Percentiles rank a stretch among this genome's conserved stretches.
These are phyloP conservation scores for Aspergillus thermomutatus DNA, from an alignment of 2,329 filamentous ascomycete genomes.

Conservation along the genomic window DNA sequence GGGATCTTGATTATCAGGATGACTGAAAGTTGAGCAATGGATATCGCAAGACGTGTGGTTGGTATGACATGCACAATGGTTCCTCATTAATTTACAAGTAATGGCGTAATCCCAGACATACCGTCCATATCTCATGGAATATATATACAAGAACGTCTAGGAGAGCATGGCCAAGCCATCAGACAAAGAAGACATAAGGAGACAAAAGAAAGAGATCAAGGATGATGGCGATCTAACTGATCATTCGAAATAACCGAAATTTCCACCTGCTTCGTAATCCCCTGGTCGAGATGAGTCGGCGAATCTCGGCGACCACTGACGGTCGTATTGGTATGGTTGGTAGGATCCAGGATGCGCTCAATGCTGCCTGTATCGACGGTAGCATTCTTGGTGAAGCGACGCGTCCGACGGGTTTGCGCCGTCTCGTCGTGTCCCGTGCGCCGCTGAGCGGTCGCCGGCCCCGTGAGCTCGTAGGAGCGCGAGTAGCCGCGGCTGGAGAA, in stretches of 20 bases:
- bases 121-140: background rate
- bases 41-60: too few species aligned
- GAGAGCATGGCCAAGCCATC: too few species aligned
- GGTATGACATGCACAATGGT: background rate
- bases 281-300: slow-evolving; percentile 7
- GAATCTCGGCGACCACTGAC: slow-evolving; percentile 8
- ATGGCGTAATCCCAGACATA: background rate
- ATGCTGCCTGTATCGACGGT: slow-evolving; percentile 22
- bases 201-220: background rate
- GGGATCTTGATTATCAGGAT: too few species aligned
- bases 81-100: background rate
- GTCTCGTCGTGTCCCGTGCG: slow-evolving; percentile 16
- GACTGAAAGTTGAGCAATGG: too few species aligned
- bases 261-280: slow-evolving; percentile 29
- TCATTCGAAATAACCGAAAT: slow-evolving; percentile 18
- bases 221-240: background rate
- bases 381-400: slow-evolving; percentile 11
- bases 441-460: slow-evolving; percentile 18
- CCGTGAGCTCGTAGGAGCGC: slow-evolving; percentile 27
- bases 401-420: slow-evolving; percentile 12
- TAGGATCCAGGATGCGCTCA: slow-evolving; percentile 22
- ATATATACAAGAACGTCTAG: background rate
- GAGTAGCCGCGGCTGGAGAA: slow-evolving; percentile 23
- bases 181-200: too few species aligned
- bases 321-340: slow-evolving; percentile 8